These are phyloP conservation scores for Penicillium chermesinum DNA, from an alignment of 495 filamentous ascomycete genomes.

Conservation along the genomic window DNA sequence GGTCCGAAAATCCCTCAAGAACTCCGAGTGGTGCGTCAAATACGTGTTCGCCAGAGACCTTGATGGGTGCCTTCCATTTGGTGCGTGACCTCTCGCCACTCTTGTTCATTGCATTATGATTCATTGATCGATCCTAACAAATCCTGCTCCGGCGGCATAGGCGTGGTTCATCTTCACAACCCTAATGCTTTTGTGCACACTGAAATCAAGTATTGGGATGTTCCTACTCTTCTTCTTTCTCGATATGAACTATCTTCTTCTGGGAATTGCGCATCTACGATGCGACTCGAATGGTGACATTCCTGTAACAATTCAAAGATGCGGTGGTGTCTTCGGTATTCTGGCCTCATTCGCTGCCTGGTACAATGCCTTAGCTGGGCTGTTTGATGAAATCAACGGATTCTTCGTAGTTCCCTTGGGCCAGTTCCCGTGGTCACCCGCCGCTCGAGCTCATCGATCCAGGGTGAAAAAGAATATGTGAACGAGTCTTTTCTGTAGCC, in stretches of 20 bases:
- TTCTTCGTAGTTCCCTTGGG: conserved; percentile 83
- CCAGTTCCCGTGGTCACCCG: conserved; percentile 76
- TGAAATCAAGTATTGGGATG: conserved; percentile 83
- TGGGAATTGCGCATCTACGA: conserved; percentile 61
- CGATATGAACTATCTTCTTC: conserved; percentile 66
- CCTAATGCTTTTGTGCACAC: conserved; percentile 71
- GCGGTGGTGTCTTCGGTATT: conserved; percentile 73
- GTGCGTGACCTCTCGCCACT: conserved; percentile 26
- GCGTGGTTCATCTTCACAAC: conserved; percentile 92
- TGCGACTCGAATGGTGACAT: conserved; percentile 30
- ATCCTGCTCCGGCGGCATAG: conserved; percentile 16
- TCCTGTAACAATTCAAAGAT: conserved; percentile 50
- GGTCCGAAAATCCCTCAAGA: conserved; percentile 36
- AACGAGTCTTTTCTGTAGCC: no score
- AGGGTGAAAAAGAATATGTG: conserved; percentile 16
- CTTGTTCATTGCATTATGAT: background rate
- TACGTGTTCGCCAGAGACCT: conserved; percentile 43
- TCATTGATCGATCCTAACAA: background rate
- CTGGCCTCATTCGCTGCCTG: conserved; percentile 78
- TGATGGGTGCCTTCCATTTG: conserved; percentile 74
- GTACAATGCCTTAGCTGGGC: conserved; percentile 87
- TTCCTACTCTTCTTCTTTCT: conserved; percentile 81
- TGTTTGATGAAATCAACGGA: conserved; percentile 65
- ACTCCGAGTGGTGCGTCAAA: no score
- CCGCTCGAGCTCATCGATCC: conserved; percentile 7